Evolutionary conservation across 2,329 filamentous ascomycete genomes (phyloP).

Genomic region (Sporothrix pallida): DNA sequence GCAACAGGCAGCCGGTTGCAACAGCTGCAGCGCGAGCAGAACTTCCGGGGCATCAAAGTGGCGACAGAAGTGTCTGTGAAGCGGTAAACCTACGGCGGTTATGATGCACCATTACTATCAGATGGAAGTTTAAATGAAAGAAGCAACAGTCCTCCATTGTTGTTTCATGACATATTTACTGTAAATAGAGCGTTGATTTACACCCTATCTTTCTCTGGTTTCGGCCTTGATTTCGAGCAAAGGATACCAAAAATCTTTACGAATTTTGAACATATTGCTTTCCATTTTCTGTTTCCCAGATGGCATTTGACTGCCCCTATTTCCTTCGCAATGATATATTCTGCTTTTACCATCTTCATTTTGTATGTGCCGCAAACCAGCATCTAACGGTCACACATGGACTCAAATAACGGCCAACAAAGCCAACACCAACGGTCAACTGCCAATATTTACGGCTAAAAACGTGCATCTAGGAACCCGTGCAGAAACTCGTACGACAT

Average conservation of each 20-base stretch:
- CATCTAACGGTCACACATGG: neutral
- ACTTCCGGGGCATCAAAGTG: conserved; percentile 24
- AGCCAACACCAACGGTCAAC: neutral
- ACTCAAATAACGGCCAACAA: neutral
- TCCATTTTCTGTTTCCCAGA: neutral
- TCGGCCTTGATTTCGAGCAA: neutral
- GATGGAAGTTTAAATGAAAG: neutral
- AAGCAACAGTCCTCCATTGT: neutral
- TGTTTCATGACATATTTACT: neutral
- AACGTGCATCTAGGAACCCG: neutral
- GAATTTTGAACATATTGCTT: neutral
- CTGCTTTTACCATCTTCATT: neutral
- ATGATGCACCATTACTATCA: neutral
- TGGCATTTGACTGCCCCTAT: conserved; percentile 6
- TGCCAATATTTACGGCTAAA: neutral
- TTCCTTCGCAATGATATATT: neutral
- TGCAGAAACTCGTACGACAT: conserved; percentile 5
- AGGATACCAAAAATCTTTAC: conserved; percentile 10
- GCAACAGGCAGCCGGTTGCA: neutral
- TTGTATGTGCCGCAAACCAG: neutral
- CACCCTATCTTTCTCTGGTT: neutral
- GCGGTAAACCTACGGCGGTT: neutral
- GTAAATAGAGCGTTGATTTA: conserved; percentile 16
- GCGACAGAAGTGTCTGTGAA: conserved; percentile 19
- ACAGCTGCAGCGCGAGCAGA: neutral